These are phyloP conservation scores for Atkinsonella texensis DNA, from an alignment of 2,329 filamentous ascomycete species.

Conservation along the genomic window DNA sequence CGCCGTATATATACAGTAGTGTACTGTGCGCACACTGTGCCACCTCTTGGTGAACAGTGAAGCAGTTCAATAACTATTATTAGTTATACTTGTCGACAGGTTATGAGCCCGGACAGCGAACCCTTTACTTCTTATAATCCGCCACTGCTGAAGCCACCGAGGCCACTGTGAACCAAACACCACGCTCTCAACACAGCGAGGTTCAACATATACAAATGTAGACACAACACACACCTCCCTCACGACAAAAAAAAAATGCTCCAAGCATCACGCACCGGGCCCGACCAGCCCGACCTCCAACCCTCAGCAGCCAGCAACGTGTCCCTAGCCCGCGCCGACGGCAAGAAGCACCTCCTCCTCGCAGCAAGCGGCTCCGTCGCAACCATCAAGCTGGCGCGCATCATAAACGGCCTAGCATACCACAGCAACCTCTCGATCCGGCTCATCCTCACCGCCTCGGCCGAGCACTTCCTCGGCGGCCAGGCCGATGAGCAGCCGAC, in stretches of 20 bases:
- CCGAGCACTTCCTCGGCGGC: conserved; percentile 62
- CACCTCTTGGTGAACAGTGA: no score
- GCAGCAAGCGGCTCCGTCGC: conserved; percentile 52
- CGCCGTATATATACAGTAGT: no score
- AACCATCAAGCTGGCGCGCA: conserved; percentile 68
- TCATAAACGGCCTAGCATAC: conserved; percentile 44
- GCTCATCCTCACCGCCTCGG: conserved; percentile 66
- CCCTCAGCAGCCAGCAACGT: conserved; percentile 20
- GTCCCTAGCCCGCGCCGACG: conserved; percentile 21
- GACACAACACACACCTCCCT: no score
- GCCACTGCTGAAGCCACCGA: no score
- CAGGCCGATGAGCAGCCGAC: conserved; percentile 68
- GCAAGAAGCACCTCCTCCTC: conserved; percentile 30
- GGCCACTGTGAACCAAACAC: no score
- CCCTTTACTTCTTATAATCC: no score
- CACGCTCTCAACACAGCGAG: no score
- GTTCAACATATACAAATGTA: no score
- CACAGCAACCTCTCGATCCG: conserved; percentile 60
- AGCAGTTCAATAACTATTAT: no score
- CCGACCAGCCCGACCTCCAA: conserved; percentile 1
- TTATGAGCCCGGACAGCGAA: no score
- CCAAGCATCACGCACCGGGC: conserved; percentile 1
- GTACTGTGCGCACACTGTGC: no score
- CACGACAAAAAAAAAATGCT: neutral
- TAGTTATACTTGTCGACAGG: no score